Evolutionary conservation across 116 monocot genomes (phyloP).

Genomic region (Phalaenopsis hybrid): DNA sequence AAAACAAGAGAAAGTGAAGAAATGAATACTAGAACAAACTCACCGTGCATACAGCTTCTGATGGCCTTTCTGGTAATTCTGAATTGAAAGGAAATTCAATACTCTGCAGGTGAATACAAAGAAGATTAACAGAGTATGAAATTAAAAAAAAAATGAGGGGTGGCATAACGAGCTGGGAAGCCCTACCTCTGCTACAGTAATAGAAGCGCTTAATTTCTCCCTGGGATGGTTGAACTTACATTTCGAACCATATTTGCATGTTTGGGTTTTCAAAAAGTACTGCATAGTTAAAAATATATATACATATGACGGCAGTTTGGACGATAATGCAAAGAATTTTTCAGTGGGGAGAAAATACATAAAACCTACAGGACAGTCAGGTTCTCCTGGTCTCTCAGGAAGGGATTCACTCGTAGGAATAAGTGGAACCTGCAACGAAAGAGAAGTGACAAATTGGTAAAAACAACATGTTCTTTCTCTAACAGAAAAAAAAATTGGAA

Average conservation of each 20-base stretch:
- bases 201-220: slow-evolving; percentile 21
- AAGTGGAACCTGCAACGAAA: slow-evolving; percentile 25
- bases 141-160: not conserved
- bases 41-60: slow-evolving; percentile 58
- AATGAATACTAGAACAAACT: slow-evolving; percentile 4
- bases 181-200: slow-evolving; percentile 16
- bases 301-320: no score
- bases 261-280: slow-evolving; percentile 80
- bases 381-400: slow-evolving; percentile 87
- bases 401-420: slow-evolving; percentile 42
- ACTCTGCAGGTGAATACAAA: slow-evolving; percentile 22
- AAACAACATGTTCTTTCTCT: no score
- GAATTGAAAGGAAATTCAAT: slow-evolving; percentile 23
- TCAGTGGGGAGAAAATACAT: no score
- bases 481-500: no score
- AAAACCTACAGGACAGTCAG: slow-evolving; percentile 85
- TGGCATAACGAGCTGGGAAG: not conserved
- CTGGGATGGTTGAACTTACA: slow-evolving; percentile 98
- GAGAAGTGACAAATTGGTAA: not conserved
- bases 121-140: slow-evolving; percentile 6
- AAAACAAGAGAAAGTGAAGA: not conserved
- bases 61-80: slow-evolving; percentile 76
- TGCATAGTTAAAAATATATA: slow-evolving; percentile 9
- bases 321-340: no score
- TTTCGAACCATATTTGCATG: slow-evolving; percentile 67